These are phyloP conservation scores for Plasmodium cynomolgi DNA, from an alignment of 169 alveolate species.

Conservation along the genomic window DNA sequence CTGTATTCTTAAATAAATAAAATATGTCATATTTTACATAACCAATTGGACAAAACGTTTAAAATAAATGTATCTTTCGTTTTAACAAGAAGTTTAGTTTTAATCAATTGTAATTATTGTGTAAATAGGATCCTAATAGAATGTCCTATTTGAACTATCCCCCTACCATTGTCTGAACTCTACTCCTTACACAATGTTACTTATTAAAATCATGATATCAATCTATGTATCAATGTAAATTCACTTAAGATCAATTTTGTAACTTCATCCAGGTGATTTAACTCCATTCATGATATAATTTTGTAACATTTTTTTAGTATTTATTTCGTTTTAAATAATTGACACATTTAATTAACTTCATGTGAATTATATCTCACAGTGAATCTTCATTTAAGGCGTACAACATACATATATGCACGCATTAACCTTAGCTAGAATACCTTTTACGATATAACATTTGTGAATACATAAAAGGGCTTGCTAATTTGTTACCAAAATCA, in stretches of 20 bases:
- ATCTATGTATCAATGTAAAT: not conserved
- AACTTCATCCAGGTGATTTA: not conserved
- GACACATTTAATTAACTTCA: not conserved
- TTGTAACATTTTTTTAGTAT: not conserved
- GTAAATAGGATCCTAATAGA: not conserved
- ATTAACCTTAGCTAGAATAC: not conserved
- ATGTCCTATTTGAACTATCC: not conserved
- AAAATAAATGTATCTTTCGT: not conserved
- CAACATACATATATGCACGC: not conserved
- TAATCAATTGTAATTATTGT: not conserved
- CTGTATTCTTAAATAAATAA: not conserved
- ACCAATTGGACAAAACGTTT: not conserved
- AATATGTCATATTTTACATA: not conserved
- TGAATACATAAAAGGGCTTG: not conserved
- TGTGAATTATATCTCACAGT: not conserved
- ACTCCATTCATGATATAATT: not conserved
- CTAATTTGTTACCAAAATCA: not conserved
- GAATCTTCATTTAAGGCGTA: not conserved
- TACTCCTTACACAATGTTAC: not conserved
- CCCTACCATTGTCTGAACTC: not conserved
- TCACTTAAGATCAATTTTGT: not conserved
- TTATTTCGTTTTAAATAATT: not conserved
- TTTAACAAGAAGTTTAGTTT: not conserved
- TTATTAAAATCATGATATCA: not conserved
- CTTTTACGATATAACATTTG: not conserved